Base-by-base conservation (phyloP, 2,329 filamentous ascomycete genomes). In the Chaetomium sp. region DNA sequence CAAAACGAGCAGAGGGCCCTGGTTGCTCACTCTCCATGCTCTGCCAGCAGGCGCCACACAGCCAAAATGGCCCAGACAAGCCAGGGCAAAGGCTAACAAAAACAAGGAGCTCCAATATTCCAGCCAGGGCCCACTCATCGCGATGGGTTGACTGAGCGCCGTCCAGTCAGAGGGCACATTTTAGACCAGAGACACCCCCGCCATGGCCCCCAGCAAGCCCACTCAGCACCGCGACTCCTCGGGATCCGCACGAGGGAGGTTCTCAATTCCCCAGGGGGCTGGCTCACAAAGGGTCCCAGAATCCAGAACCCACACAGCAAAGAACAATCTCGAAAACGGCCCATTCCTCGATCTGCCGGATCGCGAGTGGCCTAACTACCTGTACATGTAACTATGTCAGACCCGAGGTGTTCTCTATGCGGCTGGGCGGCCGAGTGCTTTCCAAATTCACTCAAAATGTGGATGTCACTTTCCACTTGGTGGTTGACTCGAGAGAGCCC, bases 61-160 rank as follows among this genome's bases (percentile, higher is more conserved):
- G 46, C 40, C 40, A 45, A 43, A 53, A 49, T 61, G 58, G 59
- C 61, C 61, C 61, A 62, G 61, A 62, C 59, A 59, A 61, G 56
- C 46, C 56, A 11, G 12, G 6, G 12, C 40, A 42, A 42, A 14
- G 40, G 40, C 14, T 42, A 14, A 14, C 57, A 62, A 60, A 61
- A 61, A 59, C 56, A 55, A 60, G 49, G 19, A 27, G 19, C 19
- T 27, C 34, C 19, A 49, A 49, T 42, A n/a, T 19, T 35, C 44
- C 45, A 42, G 41, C 48, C 40, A 42, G 50, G 56, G 53, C 50
- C 52, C 47, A n/a, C 4, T 47, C 46, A 38, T 50, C 40, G 27
- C 41, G 32, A 32, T 27, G 19, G 19, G 19, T 27, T 27, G 19
- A n/a, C 35, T 6, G 34, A 45, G 37, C 12, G 19, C 19, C 10